Conservation (phyloP, 1,284 basidiomycete species). For the Moesziomyces aphidis region DNA sequence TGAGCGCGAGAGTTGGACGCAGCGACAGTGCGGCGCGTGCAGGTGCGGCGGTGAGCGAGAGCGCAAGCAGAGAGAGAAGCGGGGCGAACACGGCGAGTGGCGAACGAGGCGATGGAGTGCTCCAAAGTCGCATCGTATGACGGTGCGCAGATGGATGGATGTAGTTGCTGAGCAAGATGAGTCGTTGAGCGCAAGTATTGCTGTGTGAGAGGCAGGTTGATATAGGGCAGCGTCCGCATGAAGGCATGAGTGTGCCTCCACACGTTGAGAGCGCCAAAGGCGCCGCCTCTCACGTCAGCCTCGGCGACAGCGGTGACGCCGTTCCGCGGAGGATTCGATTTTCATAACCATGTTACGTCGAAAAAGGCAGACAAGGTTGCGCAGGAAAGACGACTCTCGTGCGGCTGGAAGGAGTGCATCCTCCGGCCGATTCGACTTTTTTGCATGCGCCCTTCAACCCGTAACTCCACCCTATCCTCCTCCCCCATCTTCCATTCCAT, state of each 20-base stretch:
- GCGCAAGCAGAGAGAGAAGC: background rate
- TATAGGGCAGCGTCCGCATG: background rate
- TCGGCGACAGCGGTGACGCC: no score
- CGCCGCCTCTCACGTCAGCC: background rate
- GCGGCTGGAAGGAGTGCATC: conserved; percentile 24
- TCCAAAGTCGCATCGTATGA: background rate
- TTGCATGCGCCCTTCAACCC: background rate
- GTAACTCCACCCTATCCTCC: background rate
- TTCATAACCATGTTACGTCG: conserved; percentile 2
- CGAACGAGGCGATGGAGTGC: no score
- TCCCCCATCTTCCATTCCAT: background rate
- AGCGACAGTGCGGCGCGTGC: background rate
- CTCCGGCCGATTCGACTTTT: background rate
- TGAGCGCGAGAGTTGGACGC: background rate
- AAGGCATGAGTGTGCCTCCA: background rate
- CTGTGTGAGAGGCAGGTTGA: background rate
- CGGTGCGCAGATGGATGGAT: background rate
- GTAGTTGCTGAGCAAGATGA: no score
- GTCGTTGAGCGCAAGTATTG: background rate
- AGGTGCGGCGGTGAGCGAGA: background rate
- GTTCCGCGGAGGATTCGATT: conserved; percentile 13
- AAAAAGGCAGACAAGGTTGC: no score
- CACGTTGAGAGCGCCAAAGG: background rate
- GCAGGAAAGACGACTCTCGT: conserved; percentile 22
- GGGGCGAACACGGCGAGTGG: no score